Conservation (phyloP, 176 grass and related monocot species). For the Carex pumila region DNA sequence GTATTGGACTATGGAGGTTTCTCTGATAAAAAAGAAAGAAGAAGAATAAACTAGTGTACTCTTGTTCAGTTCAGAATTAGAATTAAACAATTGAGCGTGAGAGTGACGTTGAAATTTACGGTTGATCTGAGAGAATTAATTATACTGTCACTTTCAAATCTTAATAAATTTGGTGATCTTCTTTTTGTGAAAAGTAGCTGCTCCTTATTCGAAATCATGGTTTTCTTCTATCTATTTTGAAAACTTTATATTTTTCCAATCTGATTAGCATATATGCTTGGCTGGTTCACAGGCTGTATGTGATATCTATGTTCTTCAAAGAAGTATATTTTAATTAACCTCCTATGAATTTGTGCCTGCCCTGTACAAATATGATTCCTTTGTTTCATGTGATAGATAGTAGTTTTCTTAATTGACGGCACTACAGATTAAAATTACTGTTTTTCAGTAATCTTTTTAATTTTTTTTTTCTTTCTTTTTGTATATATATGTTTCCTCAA, state of each 20-base stretch:
- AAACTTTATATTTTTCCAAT: background rate
- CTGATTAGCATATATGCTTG: background rate
- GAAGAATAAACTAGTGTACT: background rate
- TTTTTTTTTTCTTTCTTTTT: background rate
- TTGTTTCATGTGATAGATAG: background rate
- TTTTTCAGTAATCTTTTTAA: background rate
- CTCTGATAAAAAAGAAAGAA: background rate
- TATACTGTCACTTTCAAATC: slow-evolving; percentile 17
- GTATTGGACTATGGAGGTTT: background rate
- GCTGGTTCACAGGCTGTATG: background rate
- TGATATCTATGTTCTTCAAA: background rate
- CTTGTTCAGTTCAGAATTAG: background rate
- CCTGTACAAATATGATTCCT: background rate
- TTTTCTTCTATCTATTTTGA: background rate
- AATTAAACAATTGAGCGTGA: slow-evolving; percentile 2
- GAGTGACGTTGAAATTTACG: slow-evolving; percentile 1
- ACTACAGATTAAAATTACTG: too few relatives aligned
- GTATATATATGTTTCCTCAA: background rate
- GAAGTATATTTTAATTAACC: background rate
- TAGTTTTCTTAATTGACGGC: background rate
- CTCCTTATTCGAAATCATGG: background rate
- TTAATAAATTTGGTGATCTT: slow-evolving; percentile 9
- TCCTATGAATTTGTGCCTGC: background rate
- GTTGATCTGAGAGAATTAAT: background rate
- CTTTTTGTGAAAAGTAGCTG: background rate